phyloP scores from a whole-genome alignment of 441 rosid genomes.

The Sinapis alba region DNA sequence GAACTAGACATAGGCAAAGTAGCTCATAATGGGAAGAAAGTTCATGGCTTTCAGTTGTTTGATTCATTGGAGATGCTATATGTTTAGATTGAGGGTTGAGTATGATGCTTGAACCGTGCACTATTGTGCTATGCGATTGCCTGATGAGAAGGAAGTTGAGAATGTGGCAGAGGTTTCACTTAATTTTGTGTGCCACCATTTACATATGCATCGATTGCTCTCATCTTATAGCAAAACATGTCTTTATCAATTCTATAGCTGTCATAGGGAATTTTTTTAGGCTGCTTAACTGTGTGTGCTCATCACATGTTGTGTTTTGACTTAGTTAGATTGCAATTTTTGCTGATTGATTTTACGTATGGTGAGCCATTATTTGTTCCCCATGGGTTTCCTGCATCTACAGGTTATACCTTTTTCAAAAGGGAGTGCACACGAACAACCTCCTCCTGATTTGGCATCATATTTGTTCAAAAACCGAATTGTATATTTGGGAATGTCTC shows the following conservation, averaged over 20 bases:
- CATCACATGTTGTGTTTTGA: not conserved
- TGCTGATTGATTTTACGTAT: conserved; percentile 2
- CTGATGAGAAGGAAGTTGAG: conserved; percentile 16
- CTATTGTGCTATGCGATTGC: not conserved
- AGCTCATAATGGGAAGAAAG: not conserved
- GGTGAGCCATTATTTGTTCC: not conserved
- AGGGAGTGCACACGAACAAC: conserved; percentile 81
- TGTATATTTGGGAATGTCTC: conserved; percentile 93
- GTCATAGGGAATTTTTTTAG: not conserved
- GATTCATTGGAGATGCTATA: conserved; percentile 14
- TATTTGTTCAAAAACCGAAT: conserved; percentile 79
- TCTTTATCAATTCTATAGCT: not conserved
- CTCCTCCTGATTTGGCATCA: conserved; percentile 93
- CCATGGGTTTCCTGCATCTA: conserved; percentile 3
- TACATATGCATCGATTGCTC: not conserved
- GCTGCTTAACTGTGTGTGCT: too few relatives aligned
- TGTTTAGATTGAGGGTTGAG: conserved; percentile 1
- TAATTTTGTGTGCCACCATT: not conserved
- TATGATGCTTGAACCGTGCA: conserved; percentile 21
- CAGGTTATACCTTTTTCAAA: conserved; percentile 84
- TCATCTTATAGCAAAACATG: not conserved
- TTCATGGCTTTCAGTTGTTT: not conserved
- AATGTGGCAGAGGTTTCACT: conserved; percentile 8
- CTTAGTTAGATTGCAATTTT: not conserved
- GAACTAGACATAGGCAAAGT: not conserved